phyloP scores from a whole-genome alignment of 805 yeast genomes.

The Candida jianshihensis region DNA sequence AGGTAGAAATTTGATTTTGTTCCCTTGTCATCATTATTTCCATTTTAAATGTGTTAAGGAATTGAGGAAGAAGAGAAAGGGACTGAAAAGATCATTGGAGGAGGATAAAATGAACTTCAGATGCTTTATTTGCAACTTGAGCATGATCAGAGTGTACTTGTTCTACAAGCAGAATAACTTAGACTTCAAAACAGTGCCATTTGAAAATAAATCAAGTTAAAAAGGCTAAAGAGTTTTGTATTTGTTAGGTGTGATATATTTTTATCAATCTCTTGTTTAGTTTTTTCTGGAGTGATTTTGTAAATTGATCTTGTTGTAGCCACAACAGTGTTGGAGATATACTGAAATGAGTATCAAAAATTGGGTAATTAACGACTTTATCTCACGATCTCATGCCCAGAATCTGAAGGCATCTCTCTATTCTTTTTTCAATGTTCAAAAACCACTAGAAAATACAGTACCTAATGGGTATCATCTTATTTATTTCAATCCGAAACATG shows the following conservation, averaged over 20 bases:
- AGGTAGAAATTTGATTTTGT: not conserved
- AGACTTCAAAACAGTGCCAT: not conserved
- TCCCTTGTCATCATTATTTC: conserved; percentile 1
- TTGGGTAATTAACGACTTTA: conserved; percentile 15
- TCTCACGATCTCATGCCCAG: conserved; percentile 16
- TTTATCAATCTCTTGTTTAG: too few relatives aligned
- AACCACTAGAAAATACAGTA: conserved; percentile 12
- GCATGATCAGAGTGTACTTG: not conserved
- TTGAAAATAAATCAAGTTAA: not conserved
- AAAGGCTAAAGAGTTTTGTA: too few relatives aligned
- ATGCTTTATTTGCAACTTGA: not conserved
- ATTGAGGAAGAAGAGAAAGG: not conserved
- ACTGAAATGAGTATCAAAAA: conserved; percentile 8
- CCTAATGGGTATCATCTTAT: conserved; percentile 60
- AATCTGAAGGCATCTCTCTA: conserved; percentile 17
- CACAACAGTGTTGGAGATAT: too few relatives aligned
- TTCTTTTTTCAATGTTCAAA: conserved; percentile 20
- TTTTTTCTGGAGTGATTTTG: too few relatives aligned
- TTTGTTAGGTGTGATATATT: too few relatives aligned
- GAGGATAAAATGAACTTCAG: not conserved
- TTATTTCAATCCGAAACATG: conserved; percentile 54
- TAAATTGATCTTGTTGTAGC: too few relatives aligned
- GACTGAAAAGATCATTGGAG: not conserved
- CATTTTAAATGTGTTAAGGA: not conserved
- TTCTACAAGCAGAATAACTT: not conserved